phyloP scores from a whole-genome alignment of 768 basidiomycete genomes.

The Tricholoma bakamatsutake region DNA sequence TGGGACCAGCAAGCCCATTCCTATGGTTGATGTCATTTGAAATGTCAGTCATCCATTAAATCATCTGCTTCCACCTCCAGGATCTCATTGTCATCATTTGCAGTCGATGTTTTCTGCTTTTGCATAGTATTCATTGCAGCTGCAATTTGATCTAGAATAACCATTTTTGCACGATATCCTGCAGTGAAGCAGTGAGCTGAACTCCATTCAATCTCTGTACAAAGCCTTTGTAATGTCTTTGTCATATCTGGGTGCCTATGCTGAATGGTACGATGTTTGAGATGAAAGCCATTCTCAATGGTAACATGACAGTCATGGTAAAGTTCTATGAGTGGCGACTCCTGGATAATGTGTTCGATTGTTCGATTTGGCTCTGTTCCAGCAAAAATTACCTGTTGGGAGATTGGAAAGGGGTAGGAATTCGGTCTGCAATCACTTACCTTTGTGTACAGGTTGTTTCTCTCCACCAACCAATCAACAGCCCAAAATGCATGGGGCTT shows the following conservation, averaged over 20 bases:
- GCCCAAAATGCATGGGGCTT: constrained; percentile 9
- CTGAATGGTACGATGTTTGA: constrained; percentile 14
- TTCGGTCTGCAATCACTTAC: constrained; percentile 15
- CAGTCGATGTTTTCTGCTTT: neutral
- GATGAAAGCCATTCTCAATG: constrained; percentile 2
- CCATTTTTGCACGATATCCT: neutral
- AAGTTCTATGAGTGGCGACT: constrained; percentile 21
- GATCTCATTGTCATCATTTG: neutral
- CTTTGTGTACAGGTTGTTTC: constrained; percentile 36
- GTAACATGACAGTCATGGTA: constrained; percentile 14
- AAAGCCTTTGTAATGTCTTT: constrained; percentile 15
- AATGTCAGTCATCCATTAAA: neutral
- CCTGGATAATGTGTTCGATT: constrained; percentile 10
- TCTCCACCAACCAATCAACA: constrained; percentile 10
- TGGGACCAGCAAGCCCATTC: neutral
- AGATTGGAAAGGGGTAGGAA: neutral
- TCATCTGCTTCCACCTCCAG: neutral
- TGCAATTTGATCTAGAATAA: constrained; percentile 8
- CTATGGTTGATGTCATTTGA: neutral
- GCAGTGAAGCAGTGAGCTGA: neutral
- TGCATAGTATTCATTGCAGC: constrained; percentile 4
- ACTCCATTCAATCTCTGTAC: neutral
- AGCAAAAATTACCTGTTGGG: constrained; percentile 6
- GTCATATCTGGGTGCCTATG: constrained; percentile 22
- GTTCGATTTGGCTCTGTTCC: constrained; percentile 8